Percentiles rank a stretch among this genome's conserved stretches.
Evolutionary conservation across 352 stramenopile genomes (phyloP).

Genomic region (Elongisporangium undulatum): DNA sequence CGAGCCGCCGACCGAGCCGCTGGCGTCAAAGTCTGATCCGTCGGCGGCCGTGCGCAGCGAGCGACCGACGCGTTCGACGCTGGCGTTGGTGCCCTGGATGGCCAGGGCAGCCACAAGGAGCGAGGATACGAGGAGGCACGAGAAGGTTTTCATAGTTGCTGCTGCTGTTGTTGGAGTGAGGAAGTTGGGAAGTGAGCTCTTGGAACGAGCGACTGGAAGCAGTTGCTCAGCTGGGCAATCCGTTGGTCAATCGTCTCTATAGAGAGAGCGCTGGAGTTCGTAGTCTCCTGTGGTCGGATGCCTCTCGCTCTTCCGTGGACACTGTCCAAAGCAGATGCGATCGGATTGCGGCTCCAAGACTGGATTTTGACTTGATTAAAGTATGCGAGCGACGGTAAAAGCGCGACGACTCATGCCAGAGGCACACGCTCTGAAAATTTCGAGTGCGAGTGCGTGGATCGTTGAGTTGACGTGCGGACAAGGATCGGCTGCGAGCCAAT

Average conservation of each 20-base stretch:
- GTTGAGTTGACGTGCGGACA: background rate
- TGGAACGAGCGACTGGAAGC: background rate
- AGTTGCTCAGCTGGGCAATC: too few species aligned
- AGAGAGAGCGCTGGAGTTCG: background rate
- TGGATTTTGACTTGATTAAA: background rate
- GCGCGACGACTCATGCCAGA: background rate
- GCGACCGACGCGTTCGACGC: background rate
- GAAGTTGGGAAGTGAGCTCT: background rate
- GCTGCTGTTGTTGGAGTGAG: background rate
- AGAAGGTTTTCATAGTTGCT: background rate
- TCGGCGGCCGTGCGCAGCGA: background rate
- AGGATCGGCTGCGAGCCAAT: background rate
- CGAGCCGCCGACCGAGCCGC: background rate
- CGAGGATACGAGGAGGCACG: background rate
- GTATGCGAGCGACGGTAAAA: background rate
- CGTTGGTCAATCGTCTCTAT: too few species aligned
- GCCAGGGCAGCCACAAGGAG: background rate
- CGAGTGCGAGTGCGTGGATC: background rate
- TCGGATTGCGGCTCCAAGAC: background rate
- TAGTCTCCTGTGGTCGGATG: background rate
- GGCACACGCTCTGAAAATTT: background rate
- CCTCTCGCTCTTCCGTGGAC: background rate
- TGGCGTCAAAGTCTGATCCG: background rate
- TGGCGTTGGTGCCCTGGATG: background rate
- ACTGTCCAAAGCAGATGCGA: background rate